These are phyloP conservation scores for Cladosporium phlei DNA, from an alignment of 2,329 filamentous ascomycete genomes.

Conservation along the genomic window DNA sequence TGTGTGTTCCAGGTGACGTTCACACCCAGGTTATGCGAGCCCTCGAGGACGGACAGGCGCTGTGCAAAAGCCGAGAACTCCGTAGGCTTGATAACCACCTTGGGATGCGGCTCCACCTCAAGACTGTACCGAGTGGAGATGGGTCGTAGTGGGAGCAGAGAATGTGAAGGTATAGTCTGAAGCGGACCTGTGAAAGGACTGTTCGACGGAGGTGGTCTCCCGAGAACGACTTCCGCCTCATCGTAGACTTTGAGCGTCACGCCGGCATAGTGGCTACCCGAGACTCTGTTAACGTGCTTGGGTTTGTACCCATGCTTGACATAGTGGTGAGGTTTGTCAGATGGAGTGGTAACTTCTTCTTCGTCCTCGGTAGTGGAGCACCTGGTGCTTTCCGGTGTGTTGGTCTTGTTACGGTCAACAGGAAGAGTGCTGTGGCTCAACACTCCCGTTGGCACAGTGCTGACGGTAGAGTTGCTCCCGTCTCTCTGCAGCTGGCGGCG, in stretches of 20 bases:
- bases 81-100: conserved; percentile 12
- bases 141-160: conserved; percentile 15
- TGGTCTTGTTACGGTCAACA: conserved; percentile 19
- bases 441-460: conserved; percentile 12
- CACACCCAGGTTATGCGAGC: conserved; percentile 4
- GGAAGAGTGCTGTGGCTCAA: conserved; percentile 1
- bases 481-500: conserved; percentile 21
- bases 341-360: conserved; percentile 24
- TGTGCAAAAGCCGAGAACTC: conserved; percentile 13
- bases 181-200: conserved; percentile 25
- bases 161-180: conserved; percentile 25
- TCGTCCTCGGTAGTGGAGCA: conserved; percentile 21
- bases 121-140: not conserved
- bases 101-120: not conserved
- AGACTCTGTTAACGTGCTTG: conserved; percentile 4
- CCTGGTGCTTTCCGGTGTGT: conserved; percentile 21
- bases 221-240: conserved; percentile 12
- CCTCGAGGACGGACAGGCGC: conserved; percentile 15
- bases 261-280: conserved; percentile 11
- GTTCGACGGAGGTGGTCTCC: conserved; percentile 20
- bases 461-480: conserved; percentile 15
- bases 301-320: conserved; percentile 13
- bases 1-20: not conserved
- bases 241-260: conserved; percentile 15
- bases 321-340: conserved; percentile 9